A percentile compares a stretch with the other conserved stretches of the same genome.
These are phyloP conservation scores for Barnettozyma siamensis DNA, from an alignment of 805 yeast species.

Conservation along the genomic window DNA sequence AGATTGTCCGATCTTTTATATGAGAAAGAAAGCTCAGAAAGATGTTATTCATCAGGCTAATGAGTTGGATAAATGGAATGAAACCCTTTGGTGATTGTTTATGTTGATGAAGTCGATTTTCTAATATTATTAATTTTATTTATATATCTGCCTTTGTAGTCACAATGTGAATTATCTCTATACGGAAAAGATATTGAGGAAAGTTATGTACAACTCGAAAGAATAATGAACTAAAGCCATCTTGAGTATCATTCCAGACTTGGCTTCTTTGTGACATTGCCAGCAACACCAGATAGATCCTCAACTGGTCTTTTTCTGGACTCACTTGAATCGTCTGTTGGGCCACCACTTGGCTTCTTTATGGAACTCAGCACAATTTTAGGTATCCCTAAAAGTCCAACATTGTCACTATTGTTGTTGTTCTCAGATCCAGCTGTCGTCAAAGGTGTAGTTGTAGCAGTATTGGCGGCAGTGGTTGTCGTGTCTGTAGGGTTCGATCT, in stretches of 20 bases:
- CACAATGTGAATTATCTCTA: too few species aligned
- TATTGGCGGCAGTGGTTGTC: too few species aligned
- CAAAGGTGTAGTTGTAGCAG: too few species aligned
- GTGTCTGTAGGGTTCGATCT: too few species aligned
- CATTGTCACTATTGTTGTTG: too few species aligned
- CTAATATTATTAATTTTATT: too few species aligned
- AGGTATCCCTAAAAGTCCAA: conserved; percentile 1
- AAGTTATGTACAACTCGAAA: too few species aligned
- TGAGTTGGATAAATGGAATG: conserved; percentile 37
- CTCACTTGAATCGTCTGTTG: background rate
- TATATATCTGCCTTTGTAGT: too few species aligned
- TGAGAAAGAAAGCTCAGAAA: conserved; percentile 61
- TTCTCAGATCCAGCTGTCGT: too few species aligned
- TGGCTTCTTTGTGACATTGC: background rate
- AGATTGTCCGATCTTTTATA: conserved; percentile 96
- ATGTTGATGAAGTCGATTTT: too few species aligned
- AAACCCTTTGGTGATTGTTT: conserved; percentile 22
- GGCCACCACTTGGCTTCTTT: background rate
- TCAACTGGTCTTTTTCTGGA: background rate
- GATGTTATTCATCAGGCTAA: conserved; percentile 34
- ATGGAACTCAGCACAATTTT: background rate
- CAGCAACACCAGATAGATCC: background rate
- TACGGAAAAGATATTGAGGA: too few species aligned
- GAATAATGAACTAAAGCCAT: background rate
- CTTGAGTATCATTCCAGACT: background rate